A percentile compares a stretch with the other conserved stretches of the same genome.
Conservation (phyloP, 2,329 filamentous ascomycete genomes). For the Scedosporium dehoogii region DNA sequence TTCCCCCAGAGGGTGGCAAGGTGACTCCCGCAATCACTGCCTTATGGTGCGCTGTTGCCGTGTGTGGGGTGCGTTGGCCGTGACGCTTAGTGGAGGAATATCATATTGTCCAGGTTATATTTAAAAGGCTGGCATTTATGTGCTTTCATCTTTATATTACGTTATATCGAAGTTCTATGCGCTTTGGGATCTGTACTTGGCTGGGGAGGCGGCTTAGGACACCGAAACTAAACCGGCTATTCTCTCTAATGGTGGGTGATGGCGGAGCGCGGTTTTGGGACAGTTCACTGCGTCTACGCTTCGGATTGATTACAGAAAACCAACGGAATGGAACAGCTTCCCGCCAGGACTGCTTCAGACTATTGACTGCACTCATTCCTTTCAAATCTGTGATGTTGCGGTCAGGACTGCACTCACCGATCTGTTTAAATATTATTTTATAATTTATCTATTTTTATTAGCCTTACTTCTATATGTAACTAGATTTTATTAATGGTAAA, state of each 20-base stretch:
- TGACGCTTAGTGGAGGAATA: not conserved
- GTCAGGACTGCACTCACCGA: no score
- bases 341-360: no score
- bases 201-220: not conserved
- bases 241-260: not conserved
- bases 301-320: not conserved
- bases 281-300: not conserved
- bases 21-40: not conserved
- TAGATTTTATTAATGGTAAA: no score
- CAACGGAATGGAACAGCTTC: no score
- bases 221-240: not conserved
- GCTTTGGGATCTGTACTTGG: not conserved
- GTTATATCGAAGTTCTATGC: not conserved
- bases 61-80: not conserved
- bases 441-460: no score
- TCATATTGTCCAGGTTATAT: not conserved
- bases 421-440: no score
- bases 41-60: not conserved
- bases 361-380: no score
- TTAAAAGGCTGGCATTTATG: not conserved
- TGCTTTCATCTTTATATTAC: not conserved
- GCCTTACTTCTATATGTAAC: no score
- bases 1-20: not conserved
- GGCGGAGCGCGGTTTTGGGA: not conserved
- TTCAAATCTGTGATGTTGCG: no score